A percentile compares a stretch with the other conserved stretches of the same genome.
These are phyloP conservation scores for Neurospora tetrasperma DNA, from an alignment of 495 filamentous ascomycete genomes.

Conservation along the genomic window DNA sequence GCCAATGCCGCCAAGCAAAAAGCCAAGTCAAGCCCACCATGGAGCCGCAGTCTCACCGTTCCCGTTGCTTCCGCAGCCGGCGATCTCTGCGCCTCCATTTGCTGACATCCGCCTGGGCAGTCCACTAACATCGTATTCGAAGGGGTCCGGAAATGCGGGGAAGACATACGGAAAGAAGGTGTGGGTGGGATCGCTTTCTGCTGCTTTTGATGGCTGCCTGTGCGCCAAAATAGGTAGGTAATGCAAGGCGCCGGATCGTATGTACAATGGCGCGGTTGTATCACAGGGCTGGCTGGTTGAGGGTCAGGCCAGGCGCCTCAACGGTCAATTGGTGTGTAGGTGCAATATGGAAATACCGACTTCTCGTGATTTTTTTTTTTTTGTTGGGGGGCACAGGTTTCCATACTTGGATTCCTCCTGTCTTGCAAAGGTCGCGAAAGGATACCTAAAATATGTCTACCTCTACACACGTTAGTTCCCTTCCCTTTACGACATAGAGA, in stretches of 20 bases:
- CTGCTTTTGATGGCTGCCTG: neutral
- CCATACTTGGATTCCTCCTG: no score
- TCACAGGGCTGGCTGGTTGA: neutral
- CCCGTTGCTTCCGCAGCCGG: neutral
- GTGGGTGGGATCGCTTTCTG: neutral
- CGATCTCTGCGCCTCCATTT: neutral
- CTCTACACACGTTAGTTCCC: no score
- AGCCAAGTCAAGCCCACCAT: neutral
- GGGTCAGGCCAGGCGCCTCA: neutral
- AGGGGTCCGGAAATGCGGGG: neutral
- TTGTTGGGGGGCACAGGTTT: no score
- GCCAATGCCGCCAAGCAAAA: neutral
- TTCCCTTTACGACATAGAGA: no score
- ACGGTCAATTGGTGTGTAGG: neutral
- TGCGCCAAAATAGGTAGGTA: neutral
- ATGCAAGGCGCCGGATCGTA: neutral
- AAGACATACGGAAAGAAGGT: neutral
- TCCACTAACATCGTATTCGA: neutral
- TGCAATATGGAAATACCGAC: neutral
- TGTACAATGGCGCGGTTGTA: neutral
- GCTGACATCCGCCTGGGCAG: neutral
- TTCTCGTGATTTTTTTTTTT: neutral
- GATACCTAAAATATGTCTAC: no score
- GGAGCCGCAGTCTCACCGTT: neutral
- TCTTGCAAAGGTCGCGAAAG: no score